Evolutionary conservation across 2,329 filamentous ascomycete genomes (phyloP).

Genomic region (Fusarium paranaense): DNA sequence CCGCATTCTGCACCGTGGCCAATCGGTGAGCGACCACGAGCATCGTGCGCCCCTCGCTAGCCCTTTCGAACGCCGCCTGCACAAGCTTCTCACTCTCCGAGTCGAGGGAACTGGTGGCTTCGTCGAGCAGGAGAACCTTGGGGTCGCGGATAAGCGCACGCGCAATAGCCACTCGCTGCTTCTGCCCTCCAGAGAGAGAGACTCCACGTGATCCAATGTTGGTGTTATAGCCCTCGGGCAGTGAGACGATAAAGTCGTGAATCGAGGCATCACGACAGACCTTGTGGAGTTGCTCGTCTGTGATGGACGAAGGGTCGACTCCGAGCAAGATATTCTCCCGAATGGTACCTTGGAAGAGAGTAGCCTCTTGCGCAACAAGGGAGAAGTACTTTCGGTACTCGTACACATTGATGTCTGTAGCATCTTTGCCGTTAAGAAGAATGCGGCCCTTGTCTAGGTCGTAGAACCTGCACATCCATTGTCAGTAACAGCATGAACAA

Average conservation of each 20-base stretch:
- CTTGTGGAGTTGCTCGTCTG: slow-evolving; percentile 63
- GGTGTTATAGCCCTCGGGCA: slow-evolving; percentile 77
- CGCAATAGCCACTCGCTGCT: slow-evolving; percentile 77
- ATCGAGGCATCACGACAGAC: slow-evolving; percentile 73
- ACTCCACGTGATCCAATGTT: slow-evolving; percentile 75
- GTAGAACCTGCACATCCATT: slow-evolving; percentile 69
- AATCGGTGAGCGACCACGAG: slow-evolving; percentile 83
- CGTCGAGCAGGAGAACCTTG: slow-evolving; percentile 75
- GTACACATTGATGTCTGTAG: slow-evolving; percentile 68
- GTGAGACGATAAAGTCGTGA: slow-evolving; percentile 75
- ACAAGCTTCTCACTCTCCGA: slow-evolving; percentile 71
- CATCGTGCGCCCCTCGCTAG: slow-evolving; percentile 71
- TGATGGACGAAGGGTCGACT: slow-evolving; percentile 64
- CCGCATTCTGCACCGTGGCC: slow-evolving; percentile 81
- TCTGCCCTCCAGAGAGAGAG: slow-evolving; percentile 77
- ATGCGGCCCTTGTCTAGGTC: slow-evolving; percentile 73
- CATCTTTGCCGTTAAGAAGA: slow-evolving; percentile 70
- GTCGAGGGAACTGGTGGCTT: slow-evolving; percentile 78
- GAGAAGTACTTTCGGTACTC: slow-evolving; percentile 74
- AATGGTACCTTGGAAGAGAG: slow-evolving; percentile 76
- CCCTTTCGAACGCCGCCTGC: slow-evolving; percentile 75
- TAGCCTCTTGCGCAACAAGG: slow-evolving; percentile 80
- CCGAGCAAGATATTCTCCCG: slow-evolving; percentile 78
- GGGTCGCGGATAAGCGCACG: slow-evolving; percentile 76
- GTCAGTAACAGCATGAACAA: slow-evolving; percentile 1